These are phyloP conservation scores for Backusella morwellensis DNA, from an alignment of 192 early-diverging fungal species.

Conservation along the genomic window DNA sequence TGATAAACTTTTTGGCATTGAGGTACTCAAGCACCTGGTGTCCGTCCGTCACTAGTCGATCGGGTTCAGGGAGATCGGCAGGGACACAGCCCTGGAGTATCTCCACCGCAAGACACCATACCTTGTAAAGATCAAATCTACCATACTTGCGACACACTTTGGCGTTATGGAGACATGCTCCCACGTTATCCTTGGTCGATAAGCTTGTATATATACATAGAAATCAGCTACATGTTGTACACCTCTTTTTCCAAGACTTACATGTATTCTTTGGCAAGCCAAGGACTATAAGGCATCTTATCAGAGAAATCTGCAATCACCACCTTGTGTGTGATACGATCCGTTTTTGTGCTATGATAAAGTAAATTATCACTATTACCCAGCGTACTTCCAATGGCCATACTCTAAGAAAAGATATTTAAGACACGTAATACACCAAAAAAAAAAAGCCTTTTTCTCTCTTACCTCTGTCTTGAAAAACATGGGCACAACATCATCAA, in stretches of 20 bases:
- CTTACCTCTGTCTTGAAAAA: slow-evolving; percentile 40
- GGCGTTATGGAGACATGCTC: slow-evolving; percentile 63
- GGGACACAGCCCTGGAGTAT: slow-evolving; percentile 54
- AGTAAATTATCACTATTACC: slow-evolving; percentile 23
- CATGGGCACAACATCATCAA: slow-evolving; percentile 14
- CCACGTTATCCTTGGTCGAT: slow-evolving; percentile 54
- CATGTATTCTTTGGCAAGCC: slow-evolving; percentile 61
- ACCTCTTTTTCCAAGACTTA: slow-evolving; percentile 35
- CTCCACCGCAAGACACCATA: slow-evolving; percentile 65
- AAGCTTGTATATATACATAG: slow-evolving; percentile 41
- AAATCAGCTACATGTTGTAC: too few relatives aligned
- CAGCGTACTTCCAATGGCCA: slow-evolving; percentile 17
- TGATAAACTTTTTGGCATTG: slow-evolving; percentile 31
- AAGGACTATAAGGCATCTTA: slow-evolving; percentile 55
- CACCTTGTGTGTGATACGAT: slow-evolving; percentile 37
- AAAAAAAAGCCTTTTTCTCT: background rate
- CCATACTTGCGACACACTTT: slow-evolving; percentile 43
- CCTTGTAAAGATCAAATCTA: slow-evolving; percentile 56
- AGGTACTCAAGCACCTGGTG: slow-evolving; percentile 15
- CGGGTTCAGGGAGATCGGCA: slow-evolving; percentile 19
- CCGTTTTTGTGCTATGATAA: slow-evolving; percentile 26
- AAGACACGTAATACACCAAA: background rate
- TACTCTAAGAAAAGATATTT: slow-evolving; percentile 17
- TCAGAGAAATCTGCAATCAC: slow-evolving; percentile 54
- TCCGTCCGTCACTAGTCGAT: background rate